These are phyloP conservation scores for Eutreptiella sp. DNA, from an alignment of 208 protist species.

Conservation along the genomic window DNA sequence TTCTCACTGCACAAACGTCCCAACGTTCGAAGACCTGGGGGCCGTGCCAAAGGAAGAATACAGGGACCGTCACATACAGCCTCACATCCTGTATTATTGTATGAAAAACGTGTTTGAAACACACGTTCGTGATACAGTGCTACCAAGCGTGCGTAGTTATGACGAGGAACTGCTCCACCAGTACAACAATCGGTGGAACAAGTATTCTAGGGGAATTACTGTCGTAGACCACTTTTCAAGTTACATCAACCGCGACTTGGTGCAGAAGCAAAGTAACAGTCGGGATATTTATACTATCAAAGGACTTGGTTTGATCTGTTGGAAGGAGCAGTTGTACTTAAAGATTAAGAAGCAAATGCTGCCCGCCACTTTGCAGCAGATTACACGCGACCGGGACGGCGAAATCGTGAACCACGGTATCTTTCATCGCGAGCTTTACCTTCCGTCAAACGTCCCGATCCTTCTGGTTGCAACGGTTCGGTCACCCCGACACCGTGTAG, in stretches of 20 bases:
- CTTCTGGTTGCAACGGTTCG: no score
- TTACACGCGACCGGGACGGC: conserved; percentile 10
- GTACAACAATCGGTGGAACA: conserved; percentile 15
- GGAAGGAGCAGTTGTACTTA: conserved; percentile 22
- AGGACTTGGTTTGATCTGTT: conserved; percentile 11
- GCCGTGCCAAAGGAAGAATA: no score
- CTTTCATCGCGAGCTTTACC: no score
- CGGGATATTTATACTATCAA: conserved; percentile 1
- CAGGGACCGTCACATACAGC: no score
- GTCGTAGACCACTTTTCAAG: background rate
- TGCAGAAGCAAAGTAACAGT: conserved; percentile 5
- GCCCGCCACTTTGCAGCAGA: conserved; percentile 8
- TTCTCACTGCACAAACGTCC: background rate
- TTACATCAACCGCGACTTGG: conserved; percentile 19
- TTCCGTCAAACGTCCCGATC: no score
- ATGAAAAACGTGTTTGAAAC: conserved; percentile 8
- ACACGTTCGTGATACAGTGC: conserved; percentile 4
- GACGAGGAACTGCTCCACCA: background rate
- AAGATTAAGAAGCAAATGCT: conserved; percentile 12
- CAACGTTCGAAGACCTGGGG: no score
- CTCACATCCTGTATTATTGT: background rate
- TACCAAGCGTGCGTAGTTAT: background rate
- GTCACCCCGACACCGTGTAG: no score
- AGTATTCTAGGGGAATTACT: conserved; percentile 5
- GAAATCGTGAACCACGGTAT: conserved; percentile 20